These are phyloP conservation scores for Aspergillus luchuensis DNA, from an alignment of 2,329 filamentous ascomycete genomes.

Conservation along the genomic window DNA sequence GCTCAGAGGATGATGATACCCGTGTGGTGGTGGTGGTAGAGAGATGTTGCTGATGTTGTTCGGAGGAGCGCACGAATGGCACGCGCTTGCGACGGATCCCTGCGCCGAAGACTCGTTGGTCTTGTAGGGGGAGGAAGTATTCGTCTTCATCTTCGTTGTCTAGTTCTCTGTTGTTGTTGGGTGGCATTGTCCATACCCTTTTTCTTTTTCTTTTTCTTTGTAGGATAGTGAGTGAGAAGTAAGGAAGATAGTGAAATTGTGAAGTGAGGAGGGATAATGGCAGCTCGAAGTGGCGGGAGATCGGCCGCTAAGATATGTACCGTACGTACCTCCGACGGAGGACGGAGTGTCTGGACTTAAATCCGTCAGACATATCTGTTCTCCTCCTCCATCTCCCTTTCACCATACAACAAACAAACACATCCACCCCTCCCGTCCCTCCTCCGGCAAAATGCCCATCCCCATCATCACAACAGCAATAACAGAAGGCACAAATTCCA, in stretches of 20 bases:
- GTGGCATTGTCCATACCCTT: neutral
- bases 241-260: too few relatives aligned
- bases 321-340: neutral
- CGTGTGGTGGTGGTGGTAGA: conserved; percentile 27
- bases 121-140: conserved; percentile 60
- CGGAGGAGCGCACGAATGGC: conserved; percentile 58
- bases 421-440: neutral
- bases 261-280: neutral
- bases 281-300: conserved; percentile 26
- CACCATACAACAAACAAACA: too few relatives aligned
- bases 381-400: conserved; percentile 4
- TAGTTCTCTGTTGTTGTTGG: neutral
- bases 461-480: conserved; percentile 59
- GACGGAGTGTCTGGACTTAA: neutral
- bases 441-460: conserved; percentile 57
- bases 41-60: conserved; percentile 38
- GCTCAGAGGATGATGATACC: conserved; percentile 28
- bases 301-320: conserved; percentile 21
- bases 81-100: conserved; percentile 65
- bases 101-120: conserved; percentile 63
- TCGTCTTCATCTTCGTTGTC: conserved; percentile 53
- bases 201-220: too few relatives aligned
- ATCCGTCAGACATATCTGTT: conserved; percentile 10
- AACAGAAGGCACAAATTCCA: conserved; percentile 55
- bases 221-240: too few relatives aligned